Evolutionary conservation across 768 basidiomycete species (phyloP), one percentile per base, ranked within the genome.

Genomic region (Tylopilus sp.): DNA sequence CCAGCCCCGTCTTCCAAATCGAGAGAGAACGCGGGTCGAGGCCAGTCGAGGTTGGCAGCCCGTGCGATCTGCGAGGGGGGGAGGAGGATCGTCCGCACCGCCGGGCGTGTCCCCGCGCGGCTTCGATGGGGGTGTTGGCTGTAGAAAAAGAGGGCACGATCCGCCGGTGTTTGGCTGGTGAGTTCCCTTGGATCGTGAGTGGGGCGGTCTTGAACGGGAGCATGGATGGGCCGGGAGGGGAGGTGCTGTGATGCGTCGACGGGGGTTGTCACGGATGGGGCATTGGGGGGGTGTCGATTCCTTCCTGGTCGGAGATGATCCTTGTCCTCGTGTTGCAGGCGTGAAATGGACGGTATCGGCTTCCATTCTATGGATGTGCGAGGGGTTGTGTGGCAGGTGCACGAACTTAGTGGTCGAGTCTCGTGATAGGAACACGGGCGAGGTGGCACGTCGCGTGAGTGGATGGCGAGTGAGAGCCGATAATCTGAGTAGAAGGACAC

Each of bases 1-100:
- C 22, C 43, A 30, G 38, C 40, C n/a, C n/a, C 43, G 11, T 63
- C 49, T 57, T 59, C 66, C 60, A 66, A 66, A 68, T 66, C 52
- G 64, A 64, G 64, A 59, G 61, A 61, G 56, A 57, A 61, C 47
- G 55, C 6, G 28, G 28, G 45, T 35, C 26, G 30, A 36, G 28
- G 33, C 10, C 12, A 18, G 52, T 21, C 45, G 20, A 42, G 30
- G 47, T 40, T n/a, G n/a, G 43, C 13, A 9, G 35, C 4, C 42
- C 49, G 25, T 23, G 28, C 10, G 49, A n/a, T 30, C 41, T 9
- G 22, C 13, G 51, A 33, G n/a, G n/a, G n/a, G n/a, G n/a, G n/a
- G n/a, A n/a, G n/a, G n/a, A n/a, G 49, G 23, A 11, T 23, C n/a
- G 15, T 1, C 10, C 33, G 12, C 25, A 28, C n/a, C 7, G 28